These are phyloP conservation scores for Termitomyces sp. DNA, from an alignment of 768 basidiomycete species.

Conservation along the genomic window DNA sequence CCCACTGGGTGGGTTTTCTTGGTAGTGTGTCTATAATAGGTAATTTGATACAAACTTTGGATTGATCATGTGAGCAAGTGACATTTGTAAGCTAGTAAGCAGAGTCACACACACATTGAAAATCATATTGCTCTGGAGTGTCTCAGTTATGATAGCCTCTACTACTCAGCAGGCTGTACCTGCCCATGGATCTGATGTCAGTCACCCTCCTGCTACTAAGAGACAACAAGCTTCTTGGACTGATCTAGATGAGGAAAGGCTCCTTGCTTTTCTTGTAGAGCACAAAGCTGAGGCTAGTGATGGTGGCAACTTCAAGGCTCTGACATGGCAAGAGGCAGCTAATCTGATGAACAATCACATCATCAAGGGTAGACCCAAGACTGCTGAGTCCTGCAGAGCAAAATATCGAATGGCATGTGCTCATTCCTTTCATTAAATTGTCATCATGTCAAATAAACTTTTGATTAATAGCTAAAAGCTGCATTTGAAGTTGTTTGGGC, in stretches of 20 bases:
- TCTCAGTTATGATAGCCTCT: no score
- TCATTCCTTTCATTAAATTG: neutral
- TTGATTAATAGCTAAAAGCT: neutral
- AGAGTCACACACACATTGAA: no score
- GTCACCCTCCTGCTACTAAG: no score
- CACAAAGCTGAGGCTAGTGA: conserved; percentile 7
- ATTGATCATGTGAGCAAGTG: no score
- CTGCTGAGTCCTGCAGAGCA: neutral
- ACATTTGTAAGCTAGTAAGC: no score
- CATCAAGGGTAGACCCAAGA: neutral
- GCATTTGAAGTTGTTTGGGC: neutral
- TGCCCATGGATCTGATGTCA: no score
- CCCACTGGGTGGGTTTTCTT: no score
- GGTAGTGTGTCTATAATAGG: no score
- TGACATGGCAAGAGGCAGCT: neutral
- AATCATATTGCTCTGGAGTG: no score
- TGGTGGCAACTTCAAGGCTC: conserved; percentile 1
- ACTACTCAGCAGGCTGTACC: no score
- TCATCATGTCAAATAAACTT: neutral
- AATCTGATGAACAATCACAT: neutral
- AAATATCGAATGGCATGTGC: neutral
- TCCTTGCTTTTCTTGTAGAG: neutral
- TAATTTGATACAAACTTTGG: no score
- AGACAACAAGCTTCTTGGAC: neutral
- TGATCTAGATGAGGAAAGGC: neutral